Base-by-base conservation (phyloP, 2,329 filamentous ascomycete genomes). In the Botrytis medusae region DNA sequence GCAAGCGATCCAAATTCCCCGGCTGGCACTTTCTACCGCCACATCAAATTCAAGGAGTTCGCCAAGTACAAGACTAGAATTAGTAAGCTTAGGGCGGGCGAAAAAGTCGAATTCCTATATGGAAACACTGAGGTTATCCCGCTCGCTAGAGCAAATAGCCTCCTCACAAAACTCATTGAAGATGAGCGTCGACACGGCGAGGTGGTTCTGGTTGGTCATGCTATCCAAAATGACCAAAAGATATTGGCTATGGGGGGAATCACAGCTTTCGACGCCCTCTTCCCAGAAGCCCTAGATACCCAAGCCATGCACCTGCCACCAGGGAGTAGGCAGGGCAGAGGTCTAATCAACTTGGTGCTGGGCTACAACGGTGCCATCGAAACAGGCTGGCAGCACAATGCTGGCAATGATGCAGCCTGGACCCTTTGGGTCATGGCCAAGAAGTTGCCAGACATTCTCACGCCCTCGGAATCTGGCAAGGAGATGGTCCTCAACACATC, bases 321-420 rank as follows among this genome's bases (percentile, higher is more conserved):
- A 20, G 61, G 25, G 20, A 20, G 2, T 4, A 40, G 5, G 2
- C 18, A 48, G 0, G 10, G 29, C 1, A 37, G 22, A 60, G 46
- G 29, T 4, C 6, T 72, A 4, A 4, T 48, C 1, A 29, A 25
- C 7, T n/a, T 69, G 42, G 71, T 61, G 0, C 8, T 34, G 12
- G 20, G 12, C 0, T 69, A 69, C 37, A 8, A 51, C 1, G 25
- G n/a, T 0, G 0, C n/a, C 4, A 1, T 8, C 6, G 42, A 18
- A 8, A 44, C n/a, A 0, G 71, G 62, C 6, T 69, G 62, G 71
- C 51, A 72, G 71, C 71, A 72, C 16, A 72, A 72, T 20, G 63
- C 71, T 6, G 71, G 71, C 0, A 72, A 72, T 7, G 71, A 72
- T n/a, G 62, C 71, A 0, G 54, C 46, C 5, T 72, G 48, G 37